phyloP scores from a whole-genome alignment of 768 basidiomycete species.

The Lanmaoa rubissima region DNA sequence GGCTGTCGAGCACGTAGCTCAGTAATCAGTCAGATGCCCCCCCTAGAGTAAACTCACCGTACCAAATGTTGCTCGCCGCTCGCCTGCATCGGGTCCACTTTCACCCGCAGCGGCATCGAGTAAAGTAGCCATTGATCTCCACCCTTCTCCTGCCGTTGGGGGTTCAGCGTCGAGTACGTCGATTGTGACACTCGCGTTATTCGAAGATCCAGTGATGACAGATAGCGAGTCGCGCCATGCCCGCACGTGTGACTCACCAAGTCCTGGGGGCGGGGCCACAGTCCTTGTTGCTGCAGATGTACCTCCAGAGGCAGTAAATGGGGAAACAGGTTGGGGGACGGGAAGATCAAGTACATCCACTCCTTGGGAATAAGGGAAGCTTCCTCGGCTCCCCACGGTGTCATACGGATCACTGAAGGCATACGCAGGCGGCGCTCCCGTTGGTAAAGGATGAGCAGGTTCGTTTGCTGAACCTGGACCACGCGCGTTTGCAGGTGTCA shows the following conservation, averaged over 20 bases:
- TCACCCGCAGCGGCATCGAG: no score
- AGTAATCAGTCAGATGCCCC: no score
- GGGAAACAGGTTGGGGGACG: constrained; percentile 54
- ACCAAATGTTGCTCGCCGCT: no score
- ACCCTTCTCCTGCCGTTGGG: no score
- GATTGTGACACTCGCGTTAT: no score
- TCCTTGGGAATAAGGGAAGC: constrained; percentile 27
- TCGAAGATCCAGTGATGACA: no score
- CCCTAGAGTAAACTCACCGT: no score
- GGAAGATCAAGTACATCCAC: constrained; percentile 56
- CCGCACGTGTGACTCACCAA: constrained; percentile 29
- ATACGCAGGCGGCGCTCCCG: constrained; percentile 32
- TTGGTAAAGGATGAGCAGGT: constrained; percentile 17
- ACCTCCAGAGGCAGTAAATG: constrained; percentile 43
- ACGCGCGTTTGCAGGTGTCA: constrained; percentile 42
- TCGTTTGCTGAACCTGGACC: constrained; percentile 9
- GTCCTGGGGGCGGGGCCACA: constrained; percentile 37
- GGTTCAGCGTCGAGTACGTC: no score
- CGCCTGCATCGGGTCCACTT: no score
- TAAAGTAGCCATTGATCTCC: no score
- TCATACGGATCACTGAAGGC: constrained; percentile 31
- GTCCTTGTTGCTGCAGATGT: constrained; percentile 26
- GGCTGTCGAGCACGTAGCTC: no score
- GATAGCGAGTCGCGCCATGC: constrained; percentile 20
- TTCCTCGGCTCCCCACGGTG: constrained; percentile 24